phyloP scores from a whole-genome alignment of 805 yeast genomes.

The Isabelozyma pseudorhagii region DNA sequence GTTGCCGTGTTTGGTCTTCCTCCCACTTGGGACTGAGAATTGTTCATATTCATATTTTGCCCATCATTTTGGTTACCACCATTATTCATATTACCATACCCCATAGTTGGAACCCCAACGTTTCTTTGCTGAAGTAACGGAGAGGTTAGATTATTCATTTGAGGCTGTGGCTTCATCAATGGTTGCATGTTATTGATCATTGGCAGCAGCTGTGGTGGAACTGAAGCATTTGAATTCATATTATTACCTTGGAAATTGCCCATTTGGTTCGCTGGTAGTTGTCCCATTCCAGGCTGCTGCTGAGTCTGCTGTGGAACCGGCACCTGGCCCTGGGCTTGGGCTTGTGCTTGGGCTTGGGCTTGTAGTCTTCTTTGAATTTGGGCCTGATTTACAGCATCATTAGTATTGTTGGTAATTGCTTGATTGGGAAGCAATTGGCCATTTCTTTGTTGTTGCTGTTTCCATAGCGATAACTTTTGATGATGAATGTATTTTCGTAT shows the following conservation, averaged over 20 bases:
- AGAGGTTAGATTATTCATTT: conserved; percentile 11
- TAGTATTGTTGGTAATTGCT: conserved; percentile 6
- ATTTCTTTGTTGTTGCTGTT: conserved; percentile 19
- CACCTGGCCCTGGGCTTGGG: conserved; percentile 6
- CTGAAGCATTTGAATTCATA: neutral
- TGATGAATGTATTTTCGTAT: conserved; percentile 37
- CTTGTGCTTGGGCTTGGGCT: conserved; percentile 8
- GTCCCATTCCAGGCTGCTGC: neutral
- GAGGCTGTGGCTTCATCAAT: conserved; percentile 12
- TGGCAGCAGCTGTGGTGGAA: conserved; percentile 13
- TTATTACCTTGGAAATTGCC: neutral
- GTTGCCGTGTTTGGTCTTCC: conserved; percentile 2
- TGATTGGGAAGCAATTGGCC: conserved; percentile 11
- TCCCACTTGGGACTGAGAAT: conserved; percentile 2
- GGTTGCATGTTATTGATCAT: conserved; percentile 11
- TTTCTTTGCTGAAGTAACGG: conserved; percentile 16
- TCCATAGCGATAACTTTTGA: conserved; percentile 31
- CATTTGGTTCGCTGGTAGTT: neutral
- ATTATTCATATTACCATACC: neutral
- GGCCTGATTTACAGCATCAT: conserved; percentile 9
- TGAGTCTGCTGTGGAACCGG: conserved; percentile 3
- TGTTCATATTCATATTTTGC: conserved; percentile 8
- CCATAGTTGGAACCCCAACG: conserved; percentile 1
- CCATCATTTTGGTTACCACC: conserved; percentile 7
- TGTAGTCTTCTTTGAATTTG: conserved; percentile 9